phyloP scores from a whole-genome alignment of 2,329 filamentous ascomycete species.

The Ceratocystis albifundus region DNA sequence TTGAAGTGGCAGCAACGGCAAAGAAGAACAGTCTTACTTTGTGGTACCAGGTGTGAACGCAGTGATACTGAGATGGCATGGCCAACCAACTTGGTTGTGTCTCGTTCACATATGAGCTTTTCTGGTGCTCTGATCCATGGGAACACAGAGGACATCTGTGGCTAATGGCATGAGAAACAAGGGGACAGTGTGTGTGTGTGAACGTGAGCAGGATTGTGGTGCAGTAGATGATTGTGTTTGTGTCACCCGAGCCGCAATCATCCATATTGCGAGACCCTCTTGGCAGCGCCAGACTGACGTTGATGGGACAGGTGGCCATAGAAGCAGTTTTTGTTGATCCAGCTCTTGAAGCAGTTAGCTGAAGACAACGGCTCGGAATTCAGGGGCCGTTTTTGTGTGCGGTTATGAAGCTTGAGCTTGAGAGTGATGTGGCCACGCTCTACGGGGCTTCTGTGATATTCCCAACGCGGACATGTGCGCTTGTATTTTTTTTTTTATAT shows the following conservation, averaged over 20 bases:
- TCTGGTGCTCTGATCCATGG: not conserved
- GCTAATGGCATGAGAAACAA: not conserved
- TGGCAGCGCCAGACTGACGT: not conserved
- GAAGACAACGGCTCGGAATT: too few relatives aligned
- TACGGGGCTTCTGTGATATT: too few relatives aligned
- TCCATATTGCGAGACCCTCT: not conserved
- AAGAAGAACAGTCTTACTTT: not conserved
- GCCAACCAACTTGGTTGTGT: not conserved
- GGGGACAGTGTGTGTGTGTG: not conserved
- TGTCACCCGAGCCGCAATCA: not conserved
- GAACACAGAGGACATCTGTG: not conserved
- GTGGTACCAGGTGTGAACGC: not conserved
- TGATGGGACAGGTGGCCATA: not conserved
- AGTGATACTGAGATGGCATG: not conserved
- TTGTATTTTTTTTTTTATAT: too few relatives aligned
- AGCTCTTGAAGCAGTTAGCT: too few relatives aligned
- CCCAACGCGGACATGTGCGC: too few relatives aligned
- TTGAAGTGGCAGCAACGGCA: too few relatives aligned
- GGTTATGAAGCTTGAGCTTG: too few relatives aligned
- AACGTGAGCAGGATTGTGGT: not conserved
- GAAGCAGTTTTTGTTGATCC: not conserved
- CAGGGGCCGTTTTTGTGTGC: too few relatives aligned
- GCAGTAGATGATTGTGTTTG: not conserved
- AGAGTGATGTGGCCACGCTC: too few relatives aligned
- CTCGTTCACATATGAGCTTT: not conserved